phyloP scores from a whole-genome alignment of 1,139 yeast genomes.

The Suhomyces wounanorum region DNA sequence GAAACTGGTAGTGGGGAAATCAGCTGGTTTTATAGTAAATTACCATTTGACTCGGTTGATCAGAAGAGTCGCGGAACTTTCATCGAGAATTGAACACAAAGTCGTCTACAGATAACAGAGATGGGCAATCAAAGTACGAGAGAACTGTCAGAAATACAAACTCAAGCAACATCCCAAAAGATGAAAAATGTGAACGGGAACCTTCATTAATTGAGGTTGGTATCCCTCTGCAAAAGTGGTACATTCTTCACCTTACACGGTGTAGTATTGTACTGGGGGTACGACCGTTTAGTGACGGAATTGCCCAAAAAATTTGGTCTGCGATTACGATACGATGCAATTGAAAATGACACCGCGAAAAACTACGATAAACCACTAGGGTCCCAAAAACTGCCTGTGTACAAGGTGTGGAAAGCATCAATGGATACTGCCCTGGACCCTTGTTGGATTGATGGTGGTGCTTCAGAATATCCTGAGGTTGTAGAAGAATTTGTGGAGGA shows the following conservation, averaged over 20 bases:
- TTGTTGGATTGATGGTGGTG: too few species aligned
- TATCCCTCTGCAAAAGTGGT: too few species aligned
- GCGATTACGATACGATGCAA: not conserved
- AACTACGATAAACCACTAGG: not conserved
- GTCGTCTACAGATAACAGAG: not conserved
- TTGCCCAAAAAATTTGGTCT: not conserved
- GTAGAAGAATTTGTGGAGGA: too few species aligned
- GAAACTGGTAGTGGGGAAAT: not conserved
- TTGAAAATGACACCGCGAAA: not conserved
- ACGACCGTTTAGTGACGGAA: not conserved
- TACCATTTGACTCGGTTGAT: constrained; percentile 16
- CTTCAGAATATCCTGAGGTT: too few species aligned
- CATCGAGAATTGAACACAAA: not conserved
- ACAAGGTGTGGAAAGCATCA: not conserved
- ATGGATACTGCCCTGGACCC: too few species aligned
- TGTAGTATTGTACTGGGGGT: not conserved
- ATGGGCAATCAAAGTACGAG: not conserved
- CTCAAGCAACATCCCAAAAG: too few species aligned
- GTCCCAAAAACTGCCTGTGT: not conserved
- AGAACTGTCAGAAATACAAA: too few species aligned
- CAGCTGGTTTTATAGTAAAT: constrained; percentile 8
- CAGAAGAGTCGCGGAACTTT: constrained; percentile 1
- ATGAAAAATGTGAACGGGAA: too few species aligned
- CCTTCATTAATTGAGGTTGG: too few species aligned
- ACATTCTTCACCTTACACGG: not conserved